phyloP scores from a whole-genome alignment of 768 basidiomycete species.

The Leccinellum luteum region DNA sequence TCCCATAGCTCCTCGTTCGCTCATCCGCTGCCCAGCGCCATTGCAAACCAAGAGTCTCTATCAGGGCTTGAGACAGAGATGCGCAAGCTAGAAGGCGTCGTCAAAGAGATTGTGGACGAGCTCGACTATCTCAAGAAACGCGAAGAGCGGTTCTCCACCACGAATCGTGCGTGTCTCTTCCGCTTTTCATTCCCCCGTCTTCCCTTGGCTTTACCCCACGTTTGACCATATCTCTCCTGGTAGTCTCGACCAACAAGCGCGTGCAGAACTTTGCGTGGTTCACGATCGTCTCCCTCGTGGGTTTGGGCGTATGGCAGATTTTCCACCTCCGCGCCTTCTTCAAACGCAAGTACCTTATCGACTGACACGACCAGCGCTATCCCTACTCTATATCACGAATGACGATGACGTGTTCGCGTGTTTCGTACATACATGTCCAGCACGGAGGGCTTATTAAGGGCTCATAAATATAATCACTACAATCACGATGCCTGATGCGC shows the following conservation, averaged over 20 bases:
- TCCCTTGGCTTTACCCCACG: too few relatives aligned
- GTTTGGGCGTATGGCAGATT: constrained; percentile 91
- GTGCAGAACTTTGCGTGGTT: constrained; percentile 94
- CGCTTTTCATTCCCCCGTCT: too few relatives aligned
- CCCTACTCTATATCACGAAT: neutral
- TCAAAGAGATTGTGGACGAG: constrained; percentile 94
- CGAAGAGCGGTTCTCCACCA: constrained; percentile 84
- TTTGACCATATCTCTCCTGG: neutral
- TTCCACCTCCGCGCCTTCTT: constrained; percentile 93
- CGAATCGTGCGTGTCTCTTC: constrained; percentile 71
- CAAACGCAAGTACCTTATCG: constrained; percentile 93
- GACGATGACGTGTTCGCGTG: neutral
- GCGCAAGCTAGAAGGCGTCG: constrained; percentile 93
- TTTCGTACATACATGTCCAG: neutral
- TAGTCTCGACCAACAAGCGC: constrained; percentile 88
- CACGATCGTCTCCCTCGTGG: constrained; percentile 73
- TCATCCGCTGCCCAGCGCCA: constrained; percentile 60
- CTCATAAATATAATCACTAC: neutral
- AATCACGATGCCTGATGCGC: neutral
- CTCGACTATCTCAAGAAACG: constrained; percentile 85
- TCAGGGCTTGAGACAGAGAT: constrained; percentile 97
- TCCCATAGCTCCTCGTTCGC: neutral
- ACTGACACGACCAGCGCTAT: constrained; percentile 41
- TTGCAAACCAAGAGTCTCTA: constrained; percentile 96
- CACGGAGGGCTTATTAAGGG: neutral